Percentiles rank a stretch among this genome's conserved stretches.
Conservation (phyloP, 2,329 filamentous ascomycete genomes). For the Drechslerella coelobrocha region DNA sequence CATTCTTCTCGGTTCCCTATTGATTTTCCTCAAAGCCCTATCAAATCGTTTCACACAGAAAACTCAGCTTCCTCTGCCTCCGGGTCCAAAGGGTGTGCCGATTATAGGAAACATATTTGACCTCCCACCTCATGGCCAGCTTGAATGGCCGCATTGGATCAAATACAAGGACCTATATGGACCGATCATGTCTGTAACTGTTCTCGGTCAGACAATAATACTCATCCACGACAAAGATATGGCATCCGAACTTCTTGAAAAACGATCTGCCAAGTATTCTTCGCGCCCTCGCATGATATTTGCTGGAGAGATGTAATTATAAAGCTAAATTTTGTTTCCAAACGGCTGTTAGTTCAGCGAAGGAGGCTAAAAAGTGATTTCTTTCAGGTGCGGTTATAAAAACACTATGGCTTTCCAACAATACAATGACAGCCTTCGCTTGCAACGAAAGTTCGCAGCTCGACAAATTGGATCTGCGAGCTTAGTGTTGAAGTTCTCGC, state of each 20-base stretch:
- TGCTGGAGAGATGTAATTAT: constrained; percentile 52
- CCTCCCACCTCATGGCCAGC: constrained; percentile 55
- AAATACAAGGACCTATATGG: constrained; percentile 58
- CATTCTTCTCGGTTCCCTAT: no score
- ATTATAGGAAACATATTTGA: constrained; percentile 58
- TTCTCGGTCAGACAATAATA: constrained; percentile 59
- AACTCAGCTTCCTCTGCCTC: constrained; percentile 6
- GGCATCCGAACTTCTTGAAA: constrained; percentile 60
- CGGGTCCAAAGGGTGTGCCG: constrained; percentile 24
- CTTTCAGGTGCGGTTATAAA: background rate
- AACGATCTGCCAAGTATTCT: constrained; percentile 59
- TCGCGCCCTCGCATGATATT: constrained; percentile 57
- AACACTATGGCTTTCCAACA: background rate
- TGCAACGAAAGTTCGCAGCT: background rate
- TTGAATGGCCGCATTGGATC: constrained; percentile 60
- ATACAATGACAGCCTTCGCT: background rate
- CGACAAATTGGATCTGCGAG: background rate
- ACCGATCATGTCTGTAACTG: constrained; percentile 60
- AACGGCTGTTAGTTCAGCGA: background rate
- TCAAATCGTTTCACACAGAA: no score
- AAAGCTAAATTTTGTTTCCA: background rate
- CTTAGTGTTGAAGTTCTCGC: constrained; percentile 55
- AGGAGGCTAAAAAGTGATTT: no score
- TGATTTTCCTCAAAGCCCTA: no score
- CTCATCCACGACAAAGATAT: constrained; percentile 59